Conservation (phyloP, 176 grass and related monocot species). For the Oryza punctata region DNA sequence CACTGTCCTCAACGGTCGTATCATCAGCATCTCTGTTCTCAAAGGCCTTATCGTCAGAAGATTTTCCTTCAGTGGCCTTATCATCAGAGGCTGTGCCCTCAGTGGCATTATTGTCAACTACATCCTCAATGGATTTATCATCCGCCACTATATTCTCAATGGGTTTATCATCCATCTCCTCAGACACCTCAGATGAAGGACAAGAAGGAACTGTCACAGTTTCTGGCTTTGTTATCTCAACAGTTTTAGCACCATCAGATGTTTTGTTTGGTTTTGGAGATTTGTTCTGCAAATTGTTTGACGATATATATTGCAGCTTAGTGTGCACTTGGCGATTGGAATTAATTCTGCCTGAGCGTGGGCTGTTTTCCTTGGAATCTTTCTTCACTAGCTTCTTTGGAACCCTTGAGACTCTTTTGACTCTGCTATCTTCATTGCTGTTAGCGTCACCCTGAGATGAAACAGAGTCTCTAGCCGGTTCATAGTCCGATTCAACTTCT, state of each 20-base stretch:
- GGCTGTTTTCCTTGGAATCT: conserved; percentile 53
- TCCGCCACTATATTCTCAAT: conserved; percentile 34
- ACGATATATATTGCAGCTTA: conserved; percentile 68
- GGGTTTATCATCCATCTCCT: conserved; percentile 57
- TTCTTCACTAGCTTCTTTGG: conserved; percentile 84
- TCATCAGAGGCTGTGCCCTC: conserved; percentile 29
- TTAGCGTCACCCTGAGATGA: conserved; percentile 74
- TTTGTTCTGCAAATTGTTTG: conserved; percentile 64
- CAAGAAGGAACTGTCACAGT: conserved; percentile 41
- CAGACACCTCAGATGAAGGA: conserved; percentile 65
- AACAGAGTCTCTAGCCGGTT: conserved; percentile 69
- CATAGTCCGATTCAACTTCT: conserved; percentile 70
- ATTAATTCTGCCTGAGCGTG: conserved; percentile 49
- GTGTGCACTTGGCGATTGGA: conserved; percentile 41
- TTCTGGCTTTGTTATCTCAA: conserved; percentile 49
- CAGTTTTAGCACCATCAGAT: conserved; percentile 43
- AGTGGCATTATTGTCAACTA: conserved; percentile 39
- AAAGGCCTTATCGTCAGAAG: not conserved
- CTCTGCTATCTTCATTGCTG: conserved; percentile 63
- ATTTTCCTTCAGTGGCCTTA: not conserved
- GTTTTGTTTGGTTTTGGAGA: conserved; percentile 59
- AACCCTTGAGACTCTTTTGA: conserved; percentile 78
- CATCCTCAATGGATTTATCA: conserved; percentile 44
- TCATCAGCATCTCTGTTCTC: conserved; percentile 23
- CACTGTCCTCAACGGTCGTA: conserved; percentile 18